phyloP scores from a whole-genome alignment of 441 rosid species.

The Rhodomyrtus psidioides region DNA sequence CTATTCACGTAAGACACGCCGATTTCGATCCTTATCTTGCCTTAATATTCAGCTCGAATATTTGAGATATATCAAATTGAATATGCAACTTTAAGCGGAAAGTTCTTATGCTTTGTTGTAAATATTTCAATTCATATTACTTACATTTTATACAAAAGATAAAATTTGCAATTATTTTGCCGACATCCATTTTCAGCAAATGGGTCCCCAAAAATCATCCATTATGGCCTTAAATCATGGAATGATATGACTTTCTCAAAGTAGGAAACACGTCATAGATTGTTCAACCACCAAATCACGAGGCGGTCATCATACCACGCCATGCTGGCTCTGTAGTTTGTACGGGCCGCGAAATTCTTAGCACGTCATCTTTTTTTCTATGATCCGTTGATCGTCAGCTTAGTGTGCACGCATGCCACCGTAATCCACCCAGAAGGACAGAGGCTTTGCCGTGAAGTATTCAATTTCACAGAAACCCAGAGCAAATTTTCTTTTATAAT shows the following conservation, averaged over 20 bases:
- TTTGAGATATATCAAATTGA: background rate
- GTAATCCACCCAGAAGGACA: background rate
- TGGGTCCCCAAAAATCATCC: background rate
- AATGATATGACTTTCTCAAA: background rate
- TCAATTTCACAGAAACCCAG: background rate
- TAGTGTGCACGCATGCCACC: background rate
- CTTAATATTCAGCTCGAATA: too few relatives aligned
- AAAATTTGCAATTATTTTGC: too few relatives aligned
- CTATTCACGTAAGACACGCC: too few relatives aligned
- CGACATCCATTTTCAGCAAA: background rate
- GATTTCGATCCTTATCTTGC: too few relatives aligned
- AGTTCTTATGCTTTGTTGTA: fast-evolving
- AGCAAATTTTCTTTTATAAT: background rate
- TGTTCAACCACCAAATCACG: background rate
- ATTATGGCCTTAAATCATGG: background rate
- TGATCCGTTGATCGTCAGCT: background rate
- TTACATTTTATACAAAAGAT: too few relatives aligned
- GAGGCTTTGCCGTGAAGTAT: background rate
- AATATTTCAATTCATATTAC: background rate
- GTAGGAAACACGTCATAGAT: background rate
- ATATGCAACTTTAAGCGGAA: background rate
- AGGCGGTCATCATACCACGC: too few relatives aligned
- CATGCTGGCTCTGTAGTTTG: too few relatives aligned
- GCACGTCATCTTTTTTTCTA: too few relatives aligned
- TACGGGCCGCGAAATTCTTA: background rate